Conservation (phyloP, 148 eudicot genomes). For the Chenopodium album region DNA sequence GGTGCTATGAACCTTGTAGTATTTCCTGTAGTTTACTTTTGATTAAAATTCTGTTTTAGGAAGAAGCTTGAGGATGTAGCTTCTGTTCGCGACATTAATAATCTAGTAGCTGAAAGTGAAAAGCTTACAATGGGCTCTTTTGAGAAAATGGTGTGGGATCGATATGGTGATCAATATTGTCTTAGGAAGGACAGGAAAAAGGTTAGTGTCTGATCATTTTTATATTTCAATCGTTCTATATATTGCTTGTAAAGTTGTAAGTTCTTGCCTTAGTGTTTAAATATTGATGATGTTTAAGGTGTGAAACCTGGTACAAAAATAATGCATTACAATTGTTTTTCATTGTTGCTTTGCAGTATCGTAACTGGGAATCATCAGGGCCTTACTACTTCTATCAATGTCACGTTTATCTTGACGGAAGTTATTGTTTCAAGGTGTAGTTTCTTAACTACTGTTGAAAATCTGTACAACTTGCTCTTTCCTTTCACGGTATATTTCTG, state of each 20-base stretch:
- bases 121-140: constrained; percentile 40
- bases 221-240: background rate
- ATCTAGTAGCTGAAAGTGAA: constrained; percentile 22
- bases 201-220: constrained; percentile 27
- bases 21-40: background rate
- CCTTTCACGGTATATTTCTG: background rate
- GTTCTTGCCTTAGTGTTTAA: background rate
- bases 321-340: background rate
- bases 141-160: constrained; percentile 51
- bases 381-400: constrained; percentile 49
- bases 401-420: constrained; percentile 50
- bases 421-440: constrained; percentile 56
- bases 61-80: constrained; percentile 44
- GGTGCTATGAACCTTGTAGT: no score
- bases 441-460: background rate
- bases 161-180: constrained; percentile 33
- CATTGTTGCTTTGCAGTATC: constrained; percentile 20
- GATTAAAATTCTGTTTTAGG: constrained; percentile 31
- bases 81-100: constrained; percentile 29
- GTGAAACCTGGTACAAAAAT: background rate
- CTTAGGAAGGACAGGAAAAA: constrained; percentile 35
- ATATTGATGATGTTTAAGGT: background rate
- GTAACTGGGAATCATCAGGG: constrained; percentile 59
- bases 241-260: background rate
- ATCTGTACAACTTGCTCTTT: background rate